Base-by-base conservation (phyloP, 2,329 filamentous ascomycete genomes). In the Alternaria longipes region DNA sequence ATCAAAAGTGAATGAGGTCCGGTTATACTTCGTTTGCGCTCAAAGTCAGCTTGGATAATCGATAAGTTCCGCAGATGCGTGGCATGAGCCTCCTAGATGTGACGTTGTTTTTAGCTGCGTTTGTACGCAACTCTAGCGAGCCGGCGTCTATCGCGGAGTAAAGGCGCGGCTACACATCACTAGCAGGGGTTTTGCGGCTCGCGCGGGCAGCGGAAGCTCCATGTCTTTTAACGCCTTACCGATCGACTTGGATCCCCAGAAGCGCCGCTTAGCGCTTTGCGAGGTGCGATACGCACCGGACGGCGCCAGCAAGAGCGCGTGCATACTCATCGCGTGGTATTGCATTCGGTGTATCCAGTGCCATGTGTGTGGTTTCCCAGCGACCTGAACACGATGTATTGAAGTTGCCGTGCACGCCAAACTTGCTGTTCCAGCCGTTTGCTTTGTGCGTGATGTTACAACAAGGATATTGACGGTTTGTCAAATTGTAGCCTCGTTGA, bases 91-190 rank as follows among this genome's bases (percentile, higher is more conserved):
- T 16, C 40, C 12, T 45, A 20, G 40, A 52, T 52, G 36, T 58
- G 64, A 66, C 60, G 66, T 68, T 62, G 57, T 41, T 60, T 68
- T 65, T 65, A 65, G 64, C 61, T 63, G 64, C 54, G 53, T 59
- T 60, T 60, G 44, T 45, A 65, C 54, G 46, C 57, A 56, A 28
- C 46, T 50, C 58, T 64, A 60, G 44, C 65, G 65, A 66, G 59
- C 60, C 57, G 59, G 64, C 66, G 64, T 59, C 56, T 68, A 59
- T 59, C 49, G 58, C 50, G 55, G 51, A 54, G 30, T 16, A 32
- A 12, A 22, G 40, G 50, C 66, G 64, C 66, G 57, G 54, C 52
- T 53, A 56, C 41, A 45, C 34, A 32, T 58, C 30, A 42, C 59
- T 63, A 60, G 54, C 59, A 62, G 56, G 64, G 58, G 34, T 60